Base-by-base conservation (phyloP, 495 filamentous ascomycete genomes). In the Diplogelasinospora grovesii region DNA sequence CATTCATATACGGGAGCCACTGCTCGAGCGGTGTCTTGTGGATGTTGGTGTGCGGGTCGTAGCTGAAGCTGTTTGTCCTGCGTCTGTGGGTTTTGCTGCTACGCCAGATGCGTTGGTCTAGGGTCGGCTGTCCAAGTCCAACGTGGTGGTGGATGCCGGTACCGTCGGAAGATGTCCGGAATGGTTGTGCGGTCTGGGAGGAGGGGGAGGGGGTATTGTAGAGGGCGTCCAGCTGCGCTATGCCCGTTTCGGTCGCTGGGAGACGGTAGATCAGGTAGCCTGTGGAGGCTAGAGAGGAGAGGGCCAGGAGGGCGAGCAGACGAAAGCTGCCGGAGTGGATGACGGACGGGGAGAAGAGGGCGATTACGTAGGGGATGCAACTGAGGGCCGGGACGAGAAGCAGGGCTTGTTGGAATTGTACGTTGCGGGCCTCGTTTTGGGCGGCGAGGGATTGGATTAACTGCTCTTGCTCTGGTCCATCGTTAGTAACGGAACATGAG, bases 381-480 rank as follows among this genome's bases (percentile, higher is more conserved):
- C 72, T 63, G 21, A 78, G 30, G 26, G 74, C 36, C 18, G 82
- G 75, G 23, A 89, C 60, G 8, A 50, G 49, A 45, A 83, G 68
- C 44, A 88, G 80, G 20, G 73, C 42, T 34, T 64, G 49, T 38
- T 61, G 70, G 64, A 81, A 85, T 47, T 74, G 61, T 8, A 60
- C 64, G 56, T 85, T 84, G 37, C 71, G 72, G 16, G 49, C 43
- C 24, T 69, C 62, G 65, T 88, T 79, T 49, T 82, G 65, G 13
- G 26, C 33, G 23, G 70, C 56, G 14, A 89, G 70, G 44, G 60
- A 50, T 8, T 54, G 41, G 47, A 92, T 89, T 0, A 88, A 62
- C 34, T 63, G 57, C 51, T 89, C 85, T 66, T 92, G 86, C 55
- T 88, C 81, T 77, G 53, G 2, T 39, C 8, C 3, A 35, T 7